Evolutionary conservation across 305 asterid species (phyloP).

Genomic region (Plantago rigida): DNA sequence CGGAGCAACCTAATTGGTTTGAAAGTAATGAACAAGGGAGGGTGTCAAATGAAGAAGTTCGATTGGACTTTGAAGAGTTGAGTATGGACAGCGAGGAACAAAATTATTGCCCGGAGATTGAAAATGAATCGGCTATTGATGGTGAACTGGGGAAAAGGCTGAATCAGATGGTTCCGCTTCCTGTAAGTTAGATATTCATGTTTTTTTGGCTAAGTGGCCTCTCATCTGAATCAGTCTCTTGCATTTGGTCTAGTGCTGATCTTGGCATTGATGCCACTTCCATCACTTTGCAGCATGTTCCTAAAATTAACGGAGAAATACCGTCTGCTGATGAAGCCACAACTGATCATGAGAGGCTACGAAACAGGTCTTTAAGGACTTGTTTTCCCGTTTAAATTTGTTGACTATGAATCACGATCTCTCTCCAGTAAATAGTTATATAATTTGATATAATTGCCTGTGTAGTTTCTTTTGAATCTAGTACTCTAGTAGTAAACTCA

Average conservation of each 20-base stretch:
- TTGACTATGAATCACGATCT: too few species aligned
- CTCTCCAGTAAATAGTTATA: background rate
- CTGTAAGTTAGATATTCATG: constrained; percentile 44
- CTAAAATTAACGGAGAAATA: constrained; percentile 79
- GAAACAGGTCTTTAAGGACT: constrained; percentile 49
- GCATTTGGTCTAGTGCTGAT: constrained; percentile 12
- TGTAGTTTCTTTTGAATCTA: too few species aligned
- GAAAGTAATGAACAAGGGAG: constrained; percentile 34
- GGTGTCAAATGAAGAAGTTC: constrained; percentile 21
- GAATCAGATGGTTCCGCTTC: constrained; percentile 67
- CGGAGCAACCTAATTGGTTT: constrained; percentile 17
- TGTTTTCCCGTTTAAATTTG: constrained; percentile 16
- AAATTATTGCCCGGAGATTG: constrained; percentile 47
- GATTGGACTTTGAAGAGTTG: constrained; percentile 26
- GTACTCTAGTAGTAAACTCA: background rate
- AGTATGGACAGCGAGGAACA: constrained; percentile 26
- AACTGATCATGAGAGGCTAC: constrained; percentile 74
- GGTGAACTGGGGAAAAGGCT: constrained; percentile 82
- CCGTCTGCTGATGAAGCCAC: constrained; percentile 81
- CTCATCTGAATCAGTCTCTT: too few species aligned
- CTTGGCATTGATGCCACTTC: background rate
- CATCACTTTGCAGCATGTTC: constrained; percentile 58
- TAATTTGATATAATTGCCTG: background rate
- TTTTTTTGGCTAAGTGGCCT: too few species aligned
- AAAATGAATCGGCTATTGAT: constrained; percentile 66